Base-by-base conservation (phyloP, 371 early-diverging fungal genomes). In the Capillidium rhysosporum region DNA sequence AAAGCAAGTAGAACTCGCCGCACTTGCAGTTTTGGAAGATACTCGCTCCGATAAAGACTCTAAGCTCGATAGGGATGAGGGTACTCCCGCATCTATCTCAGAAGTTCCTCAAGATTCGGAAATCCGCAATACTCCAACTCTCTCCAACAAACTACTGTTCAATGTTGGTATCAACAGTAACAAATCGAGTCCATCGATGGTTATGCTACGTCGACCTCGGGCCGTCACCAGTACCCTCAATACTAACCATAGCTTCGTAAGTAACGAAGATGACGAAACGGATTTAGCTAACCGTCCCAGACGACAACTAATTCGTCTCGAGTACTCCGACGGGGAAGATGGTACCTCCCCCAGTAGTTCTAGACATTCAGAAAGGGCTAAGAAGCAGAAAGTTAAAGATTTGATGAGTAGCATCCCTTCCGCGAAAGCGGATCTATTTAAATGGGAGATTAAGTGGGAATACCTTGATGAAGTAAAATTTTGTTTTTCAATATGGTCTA, bases 371-470 rank as follows among this genome's bases (percentile, higher is more conserved):
- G 23, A 43, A 10, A 43, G 43, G 56, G 80, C 80, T 49, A 64
- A 79, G 29, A 65, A 63, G 5, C 59, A 61, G 41, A 72, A 70
- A 46, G 67, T 82, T 20, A 77, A 80, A 59, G 75, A 72, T 1
- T 61, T 87, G 25, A 76, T 86, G 46, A 72, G 70, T 39, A 65
- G 69, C 29, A 81, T 90, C 60, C 88, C 88, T n/a, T 74, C 83
- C 1, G 85, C 80, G n/a, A 68, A 76, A 46, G 71, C 79, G 20
- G 80, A 75, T 1, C 57, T 90, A 46, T 84, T 79, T 75, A 70
- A 56, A 0, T 90, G 84, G 79, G 55, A 65, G 18, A 72, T 90
- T 12, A 75, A 78, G 54, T 90, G 87, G 88, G 74, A 84, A 41
- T 73, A 71, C 57, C 51, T 86, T 49, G 74, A 79, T 48, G 79